phyloP scores from a whole-genome alignment of 352 stramenopile genomes.

The Phytopythium sindhum region DNA sequence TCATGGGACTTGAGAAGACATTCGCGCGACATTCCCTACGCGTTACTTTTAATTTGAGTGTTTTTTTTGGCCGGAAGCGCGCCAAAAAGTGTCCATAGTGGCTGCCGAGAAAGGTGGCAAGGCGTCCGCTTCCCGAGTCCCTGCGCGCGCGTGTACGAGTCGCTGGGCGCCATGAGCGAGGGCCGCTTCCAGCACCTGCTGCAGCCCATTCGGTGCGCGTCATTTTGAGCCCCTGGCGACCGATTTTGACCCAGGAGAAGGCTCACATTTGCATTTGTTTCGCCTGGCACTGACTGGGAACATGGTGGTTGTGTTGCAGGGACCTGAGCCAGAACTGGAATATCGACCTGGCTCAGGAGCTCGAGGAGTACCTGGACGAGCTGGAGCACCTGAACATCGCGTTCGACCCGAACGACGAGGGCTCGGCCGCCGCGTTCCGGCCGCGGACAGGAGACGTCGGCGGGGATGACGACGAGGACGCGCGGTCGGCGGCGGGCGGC shows the following conservation, averaged over 20 bases:
- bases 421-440: conserved; percentile 16
- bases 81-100: background rate
- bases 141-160: background rate
- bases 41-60: background rate
- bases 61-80: background rate
- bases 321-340: conserved; percentile 91
- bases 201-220: conserved; percentile 75
- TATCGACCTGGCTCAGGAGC: conserved; percentile 86
- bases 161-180: conserved; percentile 33
- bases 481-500: conserved; percentile 21
- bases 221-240: background rate
- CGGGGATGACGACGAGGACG: conserved; percentile 12
- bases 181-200: conserved; percentile 80
- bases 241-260: background rate
- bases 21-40: too few relatives aligned
- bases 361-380: conserved; percentile 91
- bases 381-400: conserved; percentile 70
- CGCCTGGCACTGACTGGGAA: background rate
- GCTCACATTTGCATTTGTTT: background rate
- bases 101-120: background rate
- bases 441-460: conserved; percentile 11
- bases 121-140: background rate
- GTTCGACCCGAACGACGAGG: conserved; percentile 46
- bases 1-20: too few relatives aligned
- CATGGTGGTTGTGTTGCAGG: conserved; percentile 21